Base-by-base conservation (phyloP, 2,329 filamentous ascomycete species). In the Exophiala dermatitidis region DNA sequence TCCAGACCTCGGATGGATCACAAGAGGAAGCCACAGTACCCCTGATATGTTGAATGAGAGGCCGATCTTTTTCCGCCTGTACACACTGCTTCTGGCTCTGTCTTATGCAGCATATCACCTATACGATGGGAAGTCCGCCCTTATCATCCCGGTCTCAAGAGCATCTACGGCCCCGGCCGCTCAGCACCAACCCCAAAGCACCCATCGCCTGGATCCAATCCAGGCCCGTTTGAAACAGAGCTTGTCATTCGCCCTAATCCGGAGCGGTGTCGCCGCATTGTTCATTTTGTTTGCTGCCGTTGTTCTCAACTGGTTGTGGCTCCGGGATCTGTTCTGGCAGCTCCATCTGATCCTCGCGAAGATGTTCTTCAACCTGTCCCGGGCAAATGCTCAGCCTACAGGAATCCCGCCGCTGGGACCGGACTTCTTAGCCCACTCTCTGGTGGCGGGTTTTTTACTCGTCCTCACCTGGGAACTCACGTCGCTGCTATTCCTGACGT, bases 31-130 rank as follows among this genome's bases (percentile, higher is more conserved):
- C 40, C 51, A 57, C 31, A 52, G 52, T 12, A 58, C 58, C 5
- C 80, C 90, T 34, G 78, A 85, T 19, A 78, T 82, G 48, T 72
- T 96, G 54, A 97, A 97, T 67, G 91, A 97, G 74, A 81, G 86
- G 60, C 85, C 89, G 0, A 78, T 97, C 29, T 93, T 90, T 66
- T 74, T 95, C 47, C 83, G 87, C 33, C 80, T 79, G 55, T 83
- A 86, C 64, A 80, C 93, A 60, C 66, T 84, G 2, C 68, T 83
- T 0, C 76, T 93, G 41, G 88, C 86, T 3, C 54, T 86, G 6
- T 71, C 26, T 4, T 57, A 78, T n/a, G 87, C 95, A 68, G 81
- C 85, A 1, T 64, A 78, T 32, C 90, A 96, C 66, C 74, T 95
- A 10, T 82, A 79, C 65, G 74, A 73, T 48, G 90, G 95, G 65